These are phyloP conservation scores for Fusarium clavum DNA, from an alignment of 2,329 filamentous ascomycete genomes.

Conservation along the genomic window DNA sequence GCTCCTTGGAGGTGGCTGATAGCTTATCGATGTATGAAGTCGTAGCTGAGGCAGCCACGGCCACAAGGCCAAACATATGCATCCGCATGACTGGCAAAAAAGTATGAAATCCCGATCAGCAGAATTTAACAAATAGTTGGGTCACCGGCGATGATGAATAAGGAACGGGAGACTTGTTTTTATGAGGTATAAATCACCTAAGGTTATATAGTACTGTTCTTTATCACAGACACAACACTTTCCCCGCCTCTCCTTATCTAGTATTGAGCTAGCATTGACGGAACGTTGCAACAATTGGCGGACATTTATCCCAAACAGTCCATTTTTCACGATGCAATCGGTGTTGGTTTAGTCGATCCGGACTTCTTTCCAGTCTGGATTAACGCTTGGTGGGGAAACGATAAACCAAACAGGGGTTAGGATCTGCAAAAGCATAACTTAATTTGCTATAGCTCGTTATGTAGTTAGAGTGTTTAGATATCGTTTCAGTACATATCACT, in stretches of 20 bases:
- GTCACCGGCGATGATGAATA: not conserved
- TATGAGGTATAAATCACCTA: not conserved
- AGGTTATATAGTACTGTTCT: not conserved
- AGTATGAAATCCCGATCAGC: not conserved
- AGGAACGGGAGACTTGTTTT: not conserved
- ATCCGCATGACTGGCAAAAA: not conserved
- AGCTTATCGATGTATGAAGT: slow-evolving; percentile 9
- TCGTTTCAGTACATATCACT: not conserved
- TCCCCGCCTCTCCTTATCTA: not conserved
- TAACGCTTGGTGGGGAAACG: not conserved
- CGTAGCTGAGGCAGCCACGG: not conserved
- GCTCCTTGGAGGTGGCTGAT: slow-evolving; percentile 17
- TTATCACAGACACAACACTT: not conserved
- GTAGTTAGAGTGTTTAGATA: not conserved
- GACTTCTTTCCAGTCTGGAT: not conserved
- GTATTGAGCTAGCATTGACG: not conserved
- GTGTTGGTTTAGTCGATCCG: not conserved
- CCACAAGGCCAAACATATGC: not conserved
- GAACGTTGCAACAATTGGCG: not conserved
- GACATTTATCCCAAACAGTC: not conserved
- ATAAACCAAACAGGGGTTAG: not conserved
- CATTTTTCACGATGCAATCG: not conserved
- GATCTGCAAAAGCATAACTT: not conserved
- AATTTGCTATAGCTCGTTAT: not conserved
- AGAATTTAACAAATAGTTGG: not conserved